Evolutionary conservation across 768 basidiomycete genomes (phyloP).

Genomic region (Candolleomyces efflorescens): DNA sequence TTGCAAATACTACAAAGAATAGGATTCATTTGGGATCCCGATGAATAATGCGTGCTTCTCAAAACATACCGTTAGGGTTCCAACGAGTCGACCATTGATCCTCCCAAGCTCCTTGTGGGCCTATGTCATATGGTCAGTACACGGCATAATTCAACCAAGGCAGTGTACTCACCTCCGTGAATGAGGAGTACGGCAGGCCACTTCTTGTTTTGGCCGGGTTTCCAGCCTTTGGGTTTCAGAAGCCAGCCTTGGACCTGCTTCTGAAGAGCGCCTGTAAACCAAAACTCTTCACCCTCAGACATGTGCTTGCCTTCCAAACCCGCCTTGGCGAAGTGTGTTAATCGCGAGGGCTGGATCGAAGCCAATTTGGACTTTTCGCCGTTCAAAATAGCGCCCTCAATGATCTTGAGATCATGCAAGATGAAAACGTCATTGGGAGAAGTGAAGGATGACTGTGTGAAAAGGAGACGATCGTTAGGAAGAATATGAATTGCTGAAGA

Average conservation of each 20-base stretch:
- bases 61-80: conserved; percentile 73
- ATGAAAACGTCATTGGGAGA: conserved; percentile 79
- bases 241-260: conserved; percentile 82
- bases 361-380: conserved; percentile 24
- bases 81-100: conserved; percentile 90
- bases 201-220: conserved; percentile 58
- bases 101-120: conserved; percentile 83
- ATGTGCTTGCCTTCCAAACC: conserved; percentile 57
- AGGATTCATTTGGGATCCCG: neutral
- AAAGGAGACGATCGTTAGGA: conserved; percentile 55
- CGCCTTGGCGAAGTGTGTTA: conserved; percentile 63
- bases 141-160: neutral
- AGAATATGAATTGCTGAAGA: conserved; percentile 63
- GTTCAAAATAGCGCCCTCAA: conserved; percentile 37
- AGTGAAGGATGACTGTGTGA: conserved; percentile 70
- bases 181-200: conserved; percentile 81
- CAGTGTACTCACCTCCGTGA: conserved; percentile 53
- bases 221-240: conserved; percentile 76
- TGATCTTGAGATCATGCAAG: conserved; percentile 41
- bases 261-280: conserved; percentile 81
- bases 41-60: neutral
- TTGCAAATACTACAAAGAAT: conserved; percentile 57
- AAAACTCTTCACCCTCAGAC: conserved; percentile 71
- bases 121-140: conserved; percentile 18
- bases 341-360: conserved; percentile 38